Percentiles rank a stretch among this genome's conserved stretches.
These are phyloP conservation scores for Bipolaris bicolor DNA, from an alignment of 2,329 filamentous ascomycete species.

Conservation along the genomic window DNA sequence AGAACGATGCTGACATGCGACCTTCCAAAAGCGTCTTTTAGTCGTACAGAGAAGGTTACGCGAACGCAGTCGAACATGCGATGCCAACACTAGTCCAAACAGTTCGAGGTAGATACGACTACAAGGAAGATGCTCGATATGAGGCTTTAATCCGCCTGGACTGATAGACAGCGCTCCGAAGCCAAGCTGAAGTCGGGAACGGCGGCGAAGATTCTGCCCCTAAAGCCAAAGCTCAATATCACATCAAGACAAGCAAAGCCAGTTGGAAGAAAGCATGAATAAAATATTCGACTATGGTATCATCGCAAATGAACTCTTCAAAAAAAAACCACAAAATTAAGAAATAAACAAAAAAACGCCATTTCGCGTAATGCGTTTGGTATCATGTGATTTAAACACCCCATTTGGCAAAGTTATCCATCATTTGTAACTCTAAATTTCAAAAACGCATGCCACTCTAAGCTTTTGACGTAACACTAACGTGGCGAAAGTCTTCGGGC, in stretches of 20 bases:
- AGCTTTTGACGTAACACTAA: conserved; percentile 6
- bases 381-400: conserved; percentile 15
- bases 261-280: not conserved
- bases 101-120: too few species aligned
- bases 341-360: conserved; percentile 10
- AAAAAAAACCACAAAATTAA: too few species aligned
- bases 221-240: too few species aligned
- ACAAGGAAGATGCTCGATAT: too few species aligned
- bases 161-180: not conserved
- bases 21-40: not conserved
- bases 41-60: too few species aligned
- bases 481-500: conserved; percentile 33
- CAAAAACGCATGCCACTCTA: not conserved
- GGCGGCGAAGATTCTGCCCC: not conserved
- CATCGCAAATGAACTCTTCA: conserved; percentile 7
- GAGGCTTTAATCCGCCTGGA: too few species aligned
- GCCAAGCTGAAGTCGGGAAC: too few species aligned
- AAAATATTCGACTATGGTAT: conserved; percentile 15
- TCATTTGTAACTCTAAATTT: not conserved
- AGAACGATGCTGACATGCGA: not conserved
- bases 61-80: too few species aligned
- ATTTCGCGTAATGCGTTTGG: conserved; percentile 24
- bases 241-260: not conserved
- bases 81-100: too few species aligned
- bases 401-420: not conserved